Evolutionary conservation across 768 basidiomycete species (phyloP).

Genomic region (Leccinum fibrillosum): DNA sequence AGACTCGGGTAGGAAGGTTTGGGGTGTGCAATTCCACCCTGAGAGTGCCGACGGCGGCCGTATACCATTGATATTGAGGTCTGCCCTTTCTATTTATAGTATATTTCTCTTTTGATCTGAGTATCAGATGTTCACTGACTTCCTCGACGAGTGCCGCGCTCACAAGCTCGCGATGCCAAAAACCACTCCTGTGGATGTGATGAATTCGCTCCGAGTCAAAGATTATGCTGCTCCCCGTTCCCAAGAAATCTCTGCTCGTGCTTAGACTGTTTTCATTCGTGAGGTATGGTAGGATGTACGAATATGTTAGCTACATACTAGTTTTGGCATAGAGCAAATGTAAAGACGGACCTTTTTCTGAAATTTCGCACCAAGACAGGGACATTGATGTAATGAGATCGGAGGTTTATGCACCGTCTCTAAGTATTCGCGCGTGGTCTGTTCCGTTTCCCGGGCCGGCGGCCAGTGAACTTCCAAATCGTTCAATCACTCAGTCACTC

Average conservation of each 20-base stretch:
- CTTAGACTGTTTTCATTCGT: constrained; percentile 14
- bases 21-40: constrained; percentile 99
- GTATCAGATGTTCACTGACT: constrained; percentile 88
- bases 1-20: constrained; percentile 85
- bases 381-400: no score
- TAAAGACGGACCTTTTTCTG: no score
- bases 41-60: constrained; percentile 92
- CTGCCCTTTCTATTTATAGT: constrained; percentile 16
- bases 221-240: constrained; percentile 18
- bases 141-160: constrained; percentile 77
- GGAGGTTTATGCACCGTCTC: no score
- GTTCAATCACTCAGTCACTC: no score
- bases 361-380: no score
- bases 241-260: constrained; percentile 27
- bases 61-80: constrained; percentile 27
- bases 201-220: constrained; percentile 11
- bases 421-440: not conserved
- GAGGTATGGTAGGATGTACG: constrained; percentile 5
- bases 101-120: not conserved
- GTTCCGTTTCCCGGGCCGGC: no score
- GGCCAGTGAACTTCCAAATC: no score
- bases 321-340: not conserved
- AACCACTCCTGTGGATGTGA: constrained; percentile 14
- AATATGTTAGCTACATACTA: no score
- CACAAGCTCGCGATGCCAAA: constrained; percentile 38